A percentile compares a stretch with the other conserved stretches of the same genome.
phyloP scores from a whole-genome alignment of 148 eudicot species.

The Cornus controversa region DNA sequence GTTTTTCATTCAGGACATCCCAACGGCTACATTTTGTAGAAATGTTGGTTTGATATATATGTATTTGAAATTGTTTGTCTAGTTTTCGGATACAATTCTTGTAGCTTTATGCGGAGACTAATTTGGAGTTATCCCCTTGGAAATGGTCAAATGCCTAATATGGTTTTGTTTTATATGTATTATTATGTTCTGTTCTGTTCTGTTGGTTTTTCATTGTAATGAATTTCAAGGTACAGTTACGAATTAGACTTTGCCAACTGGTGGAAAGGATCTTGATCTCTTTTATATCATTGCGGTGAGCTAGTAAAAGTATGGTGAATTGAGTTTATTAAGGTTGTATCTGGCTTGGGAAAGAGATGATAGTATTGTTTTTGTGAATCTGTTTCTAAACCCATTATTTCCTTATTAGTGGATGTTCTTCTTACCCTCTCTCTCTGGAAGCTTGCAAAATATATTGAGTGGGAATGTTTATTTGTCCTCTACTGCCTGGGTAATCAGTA shows the following conservation, averaged over 20 bases:
- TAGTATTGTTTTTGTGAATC: no score
- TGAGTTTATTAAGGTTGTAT: no score
- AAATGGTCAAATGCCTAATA: background rate
- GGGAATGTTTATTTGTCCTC: no score
- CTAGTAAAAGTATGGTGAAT: no score
- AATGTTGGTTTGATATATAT: background rate
- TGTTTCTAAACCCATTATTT: no score
- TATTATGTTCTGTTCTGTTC: background rate
- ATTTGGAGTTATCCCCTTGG: background rate
- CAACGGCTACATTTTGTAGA: conserved; percentile 10
- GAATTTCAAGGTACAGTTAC: background rate
- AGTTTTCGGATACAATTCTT: background rate
- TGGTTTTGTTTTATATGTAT: background rate
- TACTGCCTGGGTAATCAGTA: no score
- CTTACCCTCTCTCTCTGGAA: no score
- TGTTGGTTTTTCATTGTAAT: background rate
- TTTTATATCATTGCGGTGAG: no score
- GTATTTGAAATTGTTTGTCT: conserved; percentile 9
- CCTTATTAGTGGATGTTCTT: no score
- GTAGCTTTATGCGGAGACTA: background rate
- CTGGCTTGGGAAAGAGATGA: no score
- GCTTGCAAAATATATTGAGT: no score
- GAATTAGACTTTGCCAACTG: background rate
- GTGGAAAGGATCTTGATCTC: no score
- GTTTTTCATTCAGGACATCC: conserved; percentile 14